Base-by-base conservation (phyloP, 73 alveolate species). In the Paramecium sexaurelia region DNA sequence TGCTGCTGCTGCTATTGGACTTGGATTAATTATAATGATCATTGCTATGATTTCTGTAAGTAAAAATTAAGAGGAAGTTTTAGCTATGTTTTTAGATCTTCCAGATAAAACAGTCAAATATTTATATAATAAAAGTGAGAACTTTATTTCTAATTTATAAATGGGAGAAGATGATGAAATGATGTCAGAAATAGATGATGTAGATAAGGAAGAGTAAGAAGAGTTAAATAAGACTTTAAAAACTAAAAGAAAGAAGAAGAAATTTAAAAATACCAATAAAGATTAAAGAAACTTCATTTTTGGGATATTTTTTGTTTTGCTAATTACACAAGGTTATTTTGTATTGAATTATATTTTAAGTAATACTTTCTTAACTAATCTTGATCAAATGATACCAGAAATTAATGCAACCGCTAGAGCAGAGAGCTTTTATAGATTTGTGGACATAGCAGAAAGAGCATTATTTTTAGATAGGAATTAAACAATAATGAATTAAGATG, bases 131-230 rank as follows among this genome's bases (percentile, higher is more conserved):
- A 86, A 86, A 37, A 61, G 93, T 66, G 93, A 86, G 68, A 86
- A 86, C 41, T 86, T 86, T 8, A 86, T 86, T 33, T 61, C 83
- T 86, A 86, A 86, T 86, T 85, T 86, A 39, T 61, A 86, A 86
- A 66, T 86, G 67, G 93, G 93, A 4, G 93, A 86, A 39, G 93
- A 86, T 22, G 93, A 86, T 61, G 93, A 86, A 32, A 45, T 86
- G 20, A 40, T 71, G 19, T 86, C 93, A 20, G 87, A 73, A 22
- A 19, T 86, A 6, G 93, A 86, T 36, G 93, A 86, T 36, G 29
- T 35, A 20, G 93, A 86, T 22, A 86, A 86, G 13, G 43, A 61
- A 39, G 85, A 86, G 33, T 71, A 86, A 24, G 93, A 55, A 27
- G 93, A 86, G 20, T 78, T 75, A 20, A 61, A 61, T 37, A 73